Evolutionary conservation across 2,329 filamentous ascomycete species (phyloP).

Genomic region (Xylaria sp.): DNA sequence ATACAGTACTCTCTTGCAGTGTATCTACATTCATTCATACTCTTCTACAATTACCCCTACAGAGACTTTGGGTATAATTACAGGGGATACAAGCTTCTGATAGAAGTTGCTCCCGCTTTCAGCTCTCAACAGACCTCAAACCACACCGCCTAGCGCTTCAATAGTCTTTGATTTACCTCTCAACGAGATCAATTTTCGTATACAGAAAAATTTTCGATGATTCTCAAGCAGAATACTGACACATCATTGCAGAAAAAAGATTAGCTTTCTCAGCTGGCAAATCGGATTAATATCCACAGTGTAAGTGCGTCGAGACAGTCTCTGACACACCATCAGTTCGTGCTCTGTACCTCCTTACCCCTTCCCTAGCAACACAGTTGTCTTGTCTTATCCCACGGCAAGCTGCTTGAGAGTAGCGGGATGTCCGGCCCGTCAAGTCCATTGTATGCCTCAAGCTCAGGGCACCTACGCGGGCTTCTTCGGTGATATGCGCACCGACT

Average conservation of each 20-base stretch:
- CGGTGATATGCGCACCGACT: not conserved
- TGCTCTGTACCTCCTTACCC: not conserved
- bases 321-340: slow-evolving; percentile 3
- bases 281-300: slow-evolving; percentile 1
- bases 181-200: not conserved
- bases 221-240: slow-evolving; percentile 4
- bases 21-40: not conserved
- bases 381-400: slow-evolving; percentile 37
- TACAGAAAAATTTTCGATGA: not conserved
- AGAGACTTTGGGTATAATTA: not conserved
- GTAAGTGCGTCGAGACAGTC: not conserved
- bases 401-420: slow-evolving; percentile 35
- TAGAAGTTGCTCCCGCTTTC: not conserved
- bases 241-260: slow-evolving; percentile 7
- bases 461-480: not conserved
- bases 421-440: slow-evolving; percentile 23
- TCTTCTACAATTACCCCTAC: not conserved
- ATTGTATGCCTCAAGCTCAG: slow-evolving; percentile 9
- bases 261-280: slow-evolving; percentile 15
- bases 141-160: not conserved
- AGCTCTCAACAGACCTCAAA: slow-evolving; percentile 11
- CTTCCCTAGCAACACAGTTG: slow-evolving; percentile 30
- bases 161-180: not conserved
- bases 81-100: not conserved
- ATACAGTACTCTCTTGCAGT: not conserved